Percentiles rank a stretch among this genome's conserved stretches.
phyloP scores from a whole-genome alignment of 768 basidiomycete species.

The Russula brevipes region DNA sequence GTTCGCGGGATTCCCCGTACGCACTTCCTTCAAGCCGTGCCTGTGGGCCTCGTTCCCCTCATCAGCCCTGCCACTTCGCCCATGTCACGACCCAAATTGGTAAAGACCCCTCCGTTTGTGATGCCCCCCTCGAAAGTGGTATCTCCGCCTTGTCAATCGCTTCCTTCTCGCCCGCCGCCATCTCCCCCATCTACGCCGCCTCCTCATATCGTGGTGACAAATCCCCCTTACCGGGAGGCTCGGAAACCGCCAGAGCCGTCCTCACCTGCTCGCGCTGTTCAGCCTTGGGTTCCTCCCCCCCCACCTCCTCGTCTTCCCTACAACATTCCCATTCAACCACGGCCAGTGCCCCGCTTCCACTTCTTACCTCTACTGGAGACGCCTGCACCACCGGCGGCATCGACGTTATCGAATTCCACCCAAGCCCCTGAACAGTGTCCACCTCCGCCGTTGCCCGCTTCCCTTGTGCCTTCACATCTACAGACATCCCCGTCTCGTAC shows the following conservation, averaged over 20 bases:
- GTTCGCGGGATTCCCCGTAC: constrained; percentile 20
- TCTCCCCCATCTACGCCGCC: constrained; percentile 21
- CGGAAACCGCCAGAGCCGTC: not conserved
- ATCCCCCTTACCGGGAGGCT: not conserved
- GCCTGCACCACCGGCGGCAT: not conserved
- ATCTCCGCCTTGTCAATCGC: constrained; percentile 1
- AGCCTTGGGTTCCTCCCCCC: constrained; percentile 18
- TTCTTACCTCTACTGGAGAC: constrained; percentile 24
- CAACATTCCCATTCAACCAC: constrained; percentile 16
- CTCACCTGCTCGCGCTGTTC: not conserved
- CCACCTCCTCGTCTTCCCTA: constrained; percentile 21
- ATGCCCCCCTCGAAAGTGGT: not conserved
- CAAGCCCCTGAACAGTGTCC: not conserved
- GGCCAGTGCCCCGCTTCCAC: constrained; percentile 19
- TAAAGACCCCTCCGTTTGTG: not conserved
- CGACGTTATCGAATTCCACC: not conserved
- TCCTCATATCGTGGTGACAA: not conserved
- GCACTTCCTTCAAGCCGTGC: constrained; percentile 20
- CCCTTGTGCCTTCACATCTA: not conserved
- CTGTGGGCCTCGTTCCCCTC: constrained; percentile 24
- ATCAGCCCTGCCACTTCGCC: not conserved
- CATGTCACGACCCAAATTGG: not conserved
- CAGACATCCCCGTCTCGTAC: not conserved
- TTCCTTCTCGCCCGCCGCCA: constrained; percentile 7
- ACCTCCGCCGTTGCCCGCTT: not conserved